Base-by-base conservation (phyloP, 2,329 filamentous ascomycete species). In the Epichloe bromicola region DNA sequence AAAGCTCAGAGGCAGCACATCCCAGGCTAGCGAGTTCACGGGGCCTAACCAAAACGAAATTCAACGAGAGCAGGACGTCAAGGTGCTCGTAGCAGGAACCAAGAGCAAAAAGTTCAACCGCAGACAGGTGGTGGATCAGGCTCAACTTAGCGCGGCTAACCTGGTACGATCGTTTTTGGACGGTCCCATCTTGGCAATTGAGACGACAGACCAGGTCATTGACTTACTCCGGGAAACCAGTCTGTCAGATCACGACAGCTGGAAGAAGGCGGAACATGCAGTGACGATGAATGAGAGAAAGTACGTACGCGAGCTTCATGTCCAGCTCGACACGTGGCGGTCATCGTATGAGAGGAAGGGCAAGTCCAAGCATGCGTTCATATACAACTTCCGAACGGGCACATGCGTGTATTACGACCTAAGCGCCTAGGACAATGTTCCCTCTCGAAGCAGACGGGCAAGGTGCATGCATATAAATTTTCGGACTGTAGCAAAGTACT, bases 71-170 rank as follows among this genome's bases (percentile, higher is more conserved):
- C 83, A 85, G 58, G 85, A 91, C 51, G 89, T 97, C 44, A 83
- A 86, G 54, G 84, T 97, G n/a, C 75, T 96, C 4, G 78, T 89
- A 5, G 81, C 86, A 1, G 84, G 87, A 52, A 90, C 88, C 47
- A 82, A 84, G 59, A 88, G 83, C 66, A 96, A 95, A 68, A 97
- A 96, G 71, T 86, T 85, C 56, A 96, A 95, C 67, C 82, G 91
- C 49, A 82, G 83, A 61, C 83, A 83, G 30, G 88, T 97, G 47
- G 83, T 96, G 46, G 88, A 95, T 63, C 85, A 90, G 57, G 84
- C 84, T 54, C 80, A 80, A 67, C 65, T 63, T 51, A 74, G 71
- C 56, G 74, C 73, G 4, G 74, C 79, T 33, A 79, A 78, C 51
- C 74, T 90, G 37, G 76, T 88, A 12, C 79, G 84, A 34, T 79